Evolutionary conservation across 305 asterid genomes (phyloP), one percentile per base, ranked within the genome.

Genomic region (Fraxinus sp.): DNA sequence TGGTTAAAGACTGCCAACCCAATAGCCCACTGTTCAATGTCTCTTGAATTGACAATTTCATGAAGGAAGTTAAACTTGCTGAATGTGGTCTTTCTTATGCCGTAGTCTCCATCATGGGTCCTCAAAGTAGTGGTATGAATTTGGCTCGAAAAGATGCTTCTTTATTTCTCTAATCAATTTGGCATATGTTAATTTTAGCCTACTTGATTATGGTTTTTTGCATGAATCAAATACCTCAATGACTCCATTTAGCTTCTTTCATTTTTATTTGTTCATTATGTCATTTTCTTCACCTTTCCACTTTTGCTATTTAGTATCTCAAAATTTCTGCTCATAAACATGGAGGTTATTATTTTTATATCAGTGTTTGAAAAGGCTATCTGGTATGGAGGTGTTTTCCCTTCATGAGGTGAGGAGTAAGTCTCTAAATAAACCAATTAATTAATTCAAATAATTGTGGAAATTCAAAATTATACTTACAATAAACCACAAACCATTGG

Each of bases 81-180:
- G 98, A 96, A 68, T 93, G 98, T 84, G 99, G 99, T 78, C 98
- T 94, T 85, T 94, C 99, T 79, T 96, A 96, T 89, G 98, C 97
- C 4, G 89, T 96, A 52, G 98, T 94, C 57, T 95, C 98, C 83
- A 96, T 96, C 81, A 96, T 96, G 99, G 99, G 99, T 44, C 98
- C 98, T 77, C 99, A 94, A 85, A 96, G 99, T 85, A 94, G 99
- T 84, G 99, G 99, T 96, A 91, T 79, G 14, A 49, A 81, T 83
- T 80, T 83, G 78, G 41, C 68, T 52, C 46, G 26, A 11, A 16
- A 64, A 66, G 57, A 13, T 74, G 33, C 62, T 41, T 41, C 36
- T 46, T 46, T 68, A 11, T 26, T 20, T 68, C 20, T 68, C 20
- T 30, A n/a, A 4, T 68, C 75, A 68, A 20, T 68, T 68, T 11